Evolutionary conservation across 2,329 filamentous ascomycete genomes (phyloP).

Genomic region (Penicillium thymicola): DNA sequence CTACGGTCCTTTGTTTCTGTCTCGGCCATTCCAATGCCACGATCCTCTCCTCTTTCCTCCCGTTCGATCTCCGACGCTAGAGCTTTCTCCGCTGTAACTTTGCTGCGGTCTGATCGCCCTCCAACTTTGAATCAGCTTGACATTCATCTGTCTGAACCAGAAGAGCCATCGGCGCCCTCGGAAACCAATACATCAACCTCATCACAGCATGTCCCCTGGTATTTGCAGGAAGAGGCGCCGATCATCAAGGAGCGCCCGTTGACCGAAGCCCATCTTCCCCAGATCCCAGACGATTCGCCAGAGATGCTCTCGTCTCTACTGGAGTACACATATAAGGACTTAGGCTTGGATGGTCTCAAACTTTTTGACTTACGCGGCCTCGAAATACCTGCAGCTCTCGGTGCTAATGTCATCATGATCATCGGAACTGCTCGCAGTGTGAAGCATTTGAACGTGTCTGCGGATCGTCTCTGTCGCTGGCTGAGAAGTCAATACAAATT

Average conservation of each 20-base stretch:
- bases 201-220: constrained; percentile 65
- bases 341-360: constrained; percentile 78
- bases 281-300: constrained; percentile 67
- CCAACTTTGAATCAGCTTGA: constrained; percentile 16
- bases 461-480: constrained; percentile 86
- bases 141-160: constrained; percentile 8
- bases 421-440: constrained; percentile 88
- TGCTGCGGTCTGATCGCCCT: constrained; percentile 25
- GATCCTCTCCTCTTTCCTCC: constrained; percentile 11
- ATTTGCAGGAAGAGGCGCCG: constrained; percentile 64
- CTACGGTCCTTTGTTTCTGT: constrained; percentile 30
- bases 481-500: constrained; percentile 70
- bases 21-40: constrained; percentile 25
- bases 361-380: constrained; percentile 80
- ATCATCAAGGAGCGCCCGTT: constrained; percentile 41
- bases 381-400: constrained; percentile 82
- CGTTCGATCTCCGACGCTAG: constrained; percentile 18
- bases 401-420: constrained; percentile 86
- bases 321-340: constrained; percentile 74
- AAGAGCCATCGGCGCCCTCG: constrained; percentile 3
- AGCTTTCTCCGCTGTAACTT: constrained; percentile 25
- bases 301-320: constrained; percentile 68
- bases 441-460: constrained; percentile 87
- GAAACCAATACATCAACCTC: constrained; percentile 5
- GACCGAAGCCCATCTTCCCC: constrained; percentile 57